Base-by-base conservation (phyloP, 306 rosid genomes). In the Ormosia semicastrata region DNA sequence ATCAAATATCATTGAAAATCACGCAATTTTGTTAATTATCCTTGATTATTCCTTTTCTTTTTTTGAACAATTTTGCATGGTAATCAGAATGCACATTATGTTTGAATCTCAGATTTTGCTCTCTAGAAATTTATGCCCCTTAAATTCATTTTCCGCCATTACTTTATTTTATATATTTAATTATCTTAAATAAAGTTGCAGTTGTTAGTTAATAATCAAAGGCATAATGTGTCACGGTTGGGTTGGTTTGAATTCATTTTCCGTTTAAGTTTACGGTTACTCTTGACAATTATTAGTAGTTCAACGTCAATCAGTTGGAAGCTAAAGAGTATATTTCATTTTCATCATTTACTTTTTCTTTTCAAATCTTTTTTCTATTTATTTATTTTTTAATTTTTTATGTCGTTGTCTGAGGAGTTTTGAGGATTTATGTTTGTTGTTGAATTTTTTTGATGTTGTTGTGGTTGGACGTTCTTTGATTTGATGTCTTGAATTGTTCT, bases 191-290 rank as follows among this genome's bases (percentile, higher is more conserved):
- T 84, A 60, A 88, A 77, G 49, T 75, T 81, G 36, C 66, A 7
- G 78, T 68, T 82, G 91, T 80, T 76, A 81, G 88, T 81, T 84
- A 75, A 63, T 39, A 67, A 68, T 76, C 47, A 76, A 39, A 65
- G 71, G 79, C 83, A 63, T 88, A 79, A 85, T 72, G 68, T 79
- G 72, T 50, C 60, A 84, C 78, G 65, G 87, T 85, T 90, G 81
- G 90, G 87, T 82, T 83, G 88, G 92, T 83, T 36, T 64, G 70
- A 79, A 71, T 85, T 91, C 77, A 68, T 83, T 76, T 69, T 66
- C 65, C 11, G 29, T 67, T 67, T 32, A 17, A 67, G 62, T 80
- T 83, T 60, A 56, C 32, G 68, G 71, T 69, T 79, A 43, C 18
- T 70, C 47, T 37, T 75, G 63, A 4, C 34, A 62, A 80, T 76